Evolutionary conservation across 768 basidiomycete species (phyloP), one percentile per base, ranked within the genome.

Genomic region (Psilocybe cyanescens): DNA sequence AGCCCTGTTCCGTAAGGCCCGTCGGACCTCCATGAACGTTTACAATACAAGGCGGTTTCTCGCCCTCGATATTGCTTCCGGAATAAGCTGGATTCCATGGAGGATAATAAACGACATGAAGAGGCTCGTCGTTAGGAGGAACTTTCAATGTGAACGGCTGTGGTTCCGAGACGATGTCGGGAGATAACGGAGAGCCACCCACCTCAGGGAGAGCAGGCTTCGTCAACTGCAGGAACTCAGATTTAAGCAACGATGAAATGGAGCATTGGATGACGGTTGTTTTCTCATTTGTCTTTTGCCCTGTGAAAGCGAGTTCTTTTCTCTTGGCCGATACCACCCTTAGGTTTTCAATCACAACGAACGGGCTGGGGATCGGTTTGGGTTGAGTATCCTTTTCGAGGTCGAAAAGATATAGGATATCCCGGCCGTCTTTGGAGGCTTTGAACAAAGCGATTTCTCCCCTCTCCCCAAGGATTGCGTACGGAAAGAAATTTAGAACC

Each of bases 21-120:
- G 90, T 92, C 0, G 93, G 92, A 0, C 92, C 92, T 0, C 92
- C 92, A 61, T 94, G 92, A 4, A 82, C 81, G 37, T 78, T 66
- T 11, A 91, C 75, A 7, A 92, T 78, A 58, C 85, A 86, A 8
- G 92, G 92, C 0, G 92, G 92, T 53, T 78, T 80, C 71, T 90
- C 87, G 3, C 78, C 81, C 0, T 66, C 63, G 6, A 79, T 67
- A 46, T 72, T 82, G 3, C 80, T 75, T 0, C 82, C 87, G 1
- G 72, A 67, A 64, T 87, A 92, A 0, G 75, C 69, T 0, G 88
- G 86, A 67, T 92, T 92, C 53, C 75, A 80, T 0, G 92, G 92
- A 0, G 84, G 77, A 65, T 89, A 90, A 68, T 82, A 90, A 28
- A 91, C 77, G 17, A 86, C 83, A 68, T 92, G 81, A 12, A 91